Conservation (phyloP, 495 filamentous ascomycete species). For the Daldinia vernicosa region DNA sequence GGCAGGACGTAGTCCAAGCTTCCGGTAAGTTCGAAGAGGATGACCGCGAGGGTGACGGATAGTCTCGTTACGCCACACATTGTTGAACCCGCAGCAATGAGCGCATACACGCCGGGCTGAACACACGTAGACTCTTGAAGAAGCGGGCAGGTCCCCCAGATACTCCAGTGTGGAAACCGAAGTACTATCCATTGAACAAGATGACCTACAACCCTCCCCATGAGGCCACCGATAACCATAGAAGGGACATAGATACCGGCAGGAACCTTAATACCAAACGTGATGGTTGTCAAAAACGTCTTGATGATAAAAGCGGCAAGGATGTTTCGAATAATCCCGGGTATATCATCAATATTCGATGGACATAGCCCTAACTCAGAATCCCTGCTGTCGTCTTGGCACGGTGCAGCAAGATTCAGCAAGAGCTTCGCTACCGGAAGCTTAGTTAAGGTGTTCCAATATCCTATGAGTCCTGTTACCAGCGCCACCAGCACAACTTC, state of each 20-base stretch:
- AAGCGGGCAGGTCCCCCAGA: conserved; percentile 79
- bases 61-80: conserved; percentile 98
- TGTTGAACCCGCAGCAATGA: conserved; percentile 93
- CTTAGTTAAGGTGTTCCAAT: conserved; percentile 93
- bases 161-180: conserved; percentile 71
- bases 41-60: conserved; percentile 93
- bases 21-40: conserved; percentile 94
- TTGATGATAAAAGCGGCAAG: conserved; percentile 87
- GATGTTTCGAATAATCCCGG: conserved; percentile 72
- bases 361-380: conserved; percentile 83
- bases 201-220: conserved; percentile 90
- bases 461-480: conserved; percentile 82
- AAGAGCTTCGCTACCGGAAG: conserved; percentile 89
- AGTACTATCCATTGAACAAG: conserved; percentile 83
- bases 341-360: conserved; percentile 73
- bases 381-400: conserved; percentile 59
- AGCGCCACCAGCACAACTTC: conserved; percentile 90
- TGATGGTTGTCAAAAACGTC: conserved; percentile 83
- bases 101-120: conserved; percentile 92
- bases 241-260: conserved; percentile 97
- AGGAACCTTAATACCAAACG: conserved; percentile 94
- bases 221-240: conserved; percentile 96
- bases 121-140: conserved; percentile 81
- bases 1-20: conserved; percentile 94
- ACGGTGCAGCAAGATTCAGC: conserved; percentile 89